A percentile compares a stretch with the other conserved stretches of the same genome.
Conservation (phyloP, 306 rosid species). For the Pueraria montana region DNA sequence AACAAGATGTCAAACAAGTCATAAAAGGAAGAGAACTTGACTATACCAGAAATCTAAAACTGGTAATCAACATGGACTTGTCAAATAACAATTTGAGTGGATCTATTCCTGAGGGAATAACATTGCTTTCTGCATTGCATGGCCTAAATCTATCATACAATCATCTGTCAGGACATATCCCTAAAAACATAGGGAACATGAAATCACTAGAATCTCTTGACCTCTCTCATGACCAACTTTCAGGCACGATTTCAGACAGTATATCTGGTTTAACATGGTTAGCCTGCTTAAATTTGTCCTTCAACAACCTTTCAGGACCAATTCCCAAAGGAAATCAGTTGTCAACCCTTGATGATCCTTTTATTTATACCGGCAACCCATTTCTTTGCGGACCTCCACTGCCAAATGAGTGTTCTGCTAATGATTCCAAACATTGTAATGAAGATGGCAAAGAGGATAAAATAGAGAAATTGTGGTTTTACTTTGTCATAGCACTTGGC, state of each 20-base stretch:
- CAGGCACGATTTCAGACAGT: conserved; percentile 28
- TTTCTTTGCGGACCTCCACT: conserved; percentile 42
- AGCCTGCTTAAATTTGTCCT: conserved; percentile 22
- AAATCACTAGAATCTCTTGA: conserved; percentile 38
- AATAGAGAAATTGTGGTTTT: conserved; percentile 33
- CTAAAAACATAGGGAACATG: conserved; percentile 15
- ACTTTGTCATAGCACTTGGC: conserved; percentile 37
- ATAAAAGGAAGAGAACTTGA: conserved; percentile 31
- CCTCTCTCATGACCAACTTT: conserved; percentile 23
- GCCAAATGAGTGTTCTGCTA: not conserved
- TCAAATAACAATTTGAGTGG: conserved; percentile 37
- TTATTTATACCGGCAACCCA: conserved; percentile 31
- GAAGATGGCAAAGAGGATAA: not conserved
- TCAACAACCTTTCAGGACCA: conserved; percentile 41
- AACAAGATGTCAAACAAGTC: not conserved
- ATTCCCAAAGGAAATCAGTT: conserved; percentile 30
- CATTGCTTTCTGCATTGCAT: not conserved
- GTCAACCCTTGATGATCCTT: not conserved
- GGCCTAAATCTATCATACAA: conserved; percentile 41
- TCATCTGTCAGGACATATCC: conserved; percentile 21
- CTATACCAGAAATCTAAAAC: not conserved
- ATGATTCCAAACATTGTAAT: not conserved
- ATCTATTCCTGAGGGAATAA: conserved; percentile 33
- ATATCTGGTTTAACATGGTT: conserved; percentile 24
- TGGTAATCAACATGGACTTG: conserved; percentile 26